Evolutionary conservation across 2,329 filamentous ascomycete species (phyloP).

Genomic region (Fusarium falciforme): DNA sequence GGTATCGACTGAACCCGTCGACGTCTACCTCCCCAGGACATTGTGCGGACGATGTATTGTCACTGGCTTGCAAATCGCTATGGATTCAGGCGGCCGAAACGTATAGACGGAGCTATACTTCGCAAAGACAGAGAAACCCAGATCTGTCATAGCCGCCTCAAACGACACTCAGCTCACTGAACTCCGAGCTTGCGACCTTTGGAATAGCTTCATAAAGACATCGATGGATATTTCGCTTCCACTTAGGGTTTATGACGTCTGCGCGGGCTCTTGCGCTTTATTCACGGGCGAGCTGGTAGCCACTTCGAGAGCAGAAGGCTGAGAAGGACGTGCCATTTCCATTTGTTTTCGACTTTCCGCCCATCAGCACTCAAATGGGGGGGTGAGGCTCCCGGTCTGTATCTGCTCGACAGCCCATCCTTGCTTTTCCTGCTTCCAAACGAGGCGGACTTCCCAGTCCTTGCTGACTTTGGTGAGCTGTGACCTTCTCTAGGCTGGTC

Average conservation of each 20-base stretch:
- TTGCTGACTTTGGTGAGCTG: neutral
- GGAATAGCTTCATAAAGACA: constrained; percentile 53
- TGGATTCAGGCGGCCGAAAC: constrained; percentile 48
- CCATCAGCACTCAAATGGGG: no score
- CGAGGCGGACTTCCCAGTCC: neutral
- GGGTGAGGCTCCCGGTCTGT: neutral
- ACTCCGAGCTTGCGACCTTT: constrained; percentile 43
- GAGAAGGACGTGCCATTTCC: constrained; percentile 52
- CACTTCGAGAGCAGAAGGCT: no score
- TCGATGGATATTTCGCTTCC: constrained; percentile 52
- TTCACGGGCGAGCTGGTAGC: no score
- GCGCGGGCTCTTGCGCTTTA: neutral
- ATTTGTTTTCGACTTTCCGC: constrained; percentile 43
- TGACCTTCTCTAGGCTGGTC: neutral
- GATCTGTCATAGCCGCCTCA: constrained; percentile 53
- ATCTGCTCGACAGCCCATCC: neutral
- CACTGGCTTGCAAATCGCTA: constrained; percentile 43
- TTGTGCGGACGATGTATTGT: constrained; percentile 51
- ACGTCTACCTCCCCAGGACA: neutral
- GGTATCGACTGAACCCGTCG: neutral
- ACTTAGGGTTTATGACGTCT: constrained; percentile 39
- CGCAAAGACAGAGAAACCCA: constrained; percentile 53
- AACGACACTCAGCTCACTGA: constrained; percentile 53
- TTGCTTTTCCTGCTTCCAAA: neutral
- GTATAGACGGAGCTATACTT: constrained; percentile 57